These are phyloP conservation scores for Xerocomellus chrysenteron DNA, from an alignment of 768 basidiomycete species.

Conservation along the genomic window DNA sequence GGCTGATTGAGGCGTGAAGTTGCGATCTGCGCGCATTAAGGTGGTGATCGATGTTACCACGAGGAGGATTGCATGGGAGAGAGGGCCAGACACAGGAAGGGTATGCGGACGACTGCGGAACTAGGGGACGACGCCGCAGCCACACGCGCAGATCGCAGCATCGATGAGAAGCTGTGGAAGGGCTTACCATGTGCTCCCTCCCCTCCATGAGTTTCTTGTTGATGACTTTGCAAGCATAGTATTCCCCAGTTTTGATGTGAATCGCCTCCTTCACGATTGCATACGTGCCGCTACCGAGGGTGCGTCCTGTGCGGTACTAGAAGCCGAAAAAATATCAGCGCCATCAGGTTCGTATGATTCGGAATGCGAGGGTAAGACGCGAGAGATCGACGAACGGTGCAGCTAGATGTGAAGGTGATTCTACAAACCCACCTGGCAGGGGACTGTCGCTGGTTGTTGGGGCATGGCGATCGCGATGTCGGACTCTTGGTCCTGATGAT, in stretches of 20 bases:
- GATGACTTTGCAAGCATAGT: slow-evolving; percentile 99
- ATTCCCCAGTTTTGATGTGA: slow-evolving; percentile 88
- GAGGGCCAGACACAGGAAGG: not conserved
- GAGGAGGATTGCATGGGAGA: not conserved
- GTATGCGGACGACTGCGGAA: slow-evolving; percentile 1
- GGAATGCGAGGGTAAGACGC: not conserved
- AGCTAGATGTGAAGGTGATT: not conserved
- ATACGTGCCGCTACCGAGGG: slow-evolving; percentile 89
- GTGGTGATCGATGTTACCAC: slow-evolving; percentile 8
- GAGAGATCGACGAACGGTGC: not conserved
- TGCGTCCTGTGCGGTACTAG: slow-evolving; percentile 86
- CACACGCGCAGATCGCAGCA: slow-evolving; percentile 4
- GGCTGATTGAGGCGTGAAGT: slow-evolving; percentile 1
- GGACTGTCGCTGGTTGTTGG: slow-evolving; percentile 38
- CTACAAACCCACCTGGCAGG: slow-evolving; percentile 42
- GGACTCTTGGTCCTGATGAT: slow-evolving; percentile 16
- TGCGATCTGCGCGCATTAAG: slow-evolving; percentile 12
- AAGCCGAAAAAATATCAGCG: slow-evolving; percentile 6
- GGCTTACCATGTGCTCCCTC: slow-evolving; percentile 90
- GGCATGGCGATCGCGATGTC: slow-evolving; percentile 26
- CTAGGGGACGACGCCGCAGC: not conserved
- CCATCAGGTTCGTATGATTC: not conserved
- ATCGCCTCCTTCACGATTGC: slow-evolving; percentile 95
- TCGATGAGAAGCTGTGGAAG: slow-evolving; percentile 3
- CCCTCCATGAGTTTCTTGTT: slow-evolving; percentile 99